These are phyloP conservation scores for Magnolia changhungtana DNA, from an alignment of 164 flowering plant species.

Conservation along the genomic window DNA sequence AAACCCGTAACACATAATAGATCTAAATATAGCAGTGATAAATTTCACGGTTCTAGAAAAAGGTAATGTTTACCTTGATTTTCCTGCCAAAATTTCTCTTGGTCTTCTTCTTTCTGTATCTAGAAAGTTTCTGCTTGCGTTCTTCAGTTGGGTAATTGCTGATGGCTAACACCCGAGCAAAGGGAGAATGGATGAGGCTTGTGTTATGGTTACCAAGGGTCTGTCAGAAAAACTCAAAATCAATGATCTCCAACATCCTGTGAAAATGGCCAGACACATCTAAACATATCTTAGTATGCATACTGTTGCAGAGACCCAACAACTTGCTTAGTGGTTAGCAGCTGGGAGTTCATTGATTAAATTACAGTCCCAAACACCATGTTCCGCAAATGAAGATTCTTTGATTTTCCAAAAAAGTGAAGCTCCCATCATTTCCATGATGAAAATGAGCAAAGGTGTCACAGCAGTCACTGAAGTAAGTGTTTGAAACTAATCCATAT, in stretches of 20 bases:
- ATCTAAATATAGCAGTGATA: neutral
- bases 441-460: too few relatives aligned
- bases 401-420: too few relatives aligned
- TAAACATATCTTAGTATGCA: neutral
- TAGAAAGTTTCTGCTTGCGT: constrained; percentile 81
- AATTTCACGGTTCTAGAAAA: too few relatives aligned
- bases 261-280: neutral
- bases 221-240: constrained; percentile 70
- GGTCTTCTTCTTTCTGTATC: constrained; percentile 91
- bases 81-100: constrained; percentile 91
- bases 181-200: constrained; percentile 41
- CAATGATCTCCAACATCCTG: constrained; percentile 31
- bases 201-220: constrained; percentile 58
- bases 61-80: constrained; percentile 63
- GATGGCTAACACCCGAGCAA: constrained; percentile 32
- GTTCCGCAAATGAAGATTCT: too few relatives aligned
- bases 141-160: constrained; percentile 56
- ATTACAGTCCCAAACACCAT: neutral
- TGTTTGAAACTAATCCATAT: too few relatives aligned
- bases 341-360: neutral
- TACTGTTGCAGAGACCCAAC: neutral
- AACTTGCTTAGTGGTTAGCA: neutral
- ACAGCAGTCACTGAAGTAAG: too few relatives aligned
- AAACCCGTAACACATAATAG: neutral
- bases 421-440: neutral